phyloP scores from a whole-genome alignment of 2,329 filamentous ascomycete species.

The Xylaria sp. region DNA sequence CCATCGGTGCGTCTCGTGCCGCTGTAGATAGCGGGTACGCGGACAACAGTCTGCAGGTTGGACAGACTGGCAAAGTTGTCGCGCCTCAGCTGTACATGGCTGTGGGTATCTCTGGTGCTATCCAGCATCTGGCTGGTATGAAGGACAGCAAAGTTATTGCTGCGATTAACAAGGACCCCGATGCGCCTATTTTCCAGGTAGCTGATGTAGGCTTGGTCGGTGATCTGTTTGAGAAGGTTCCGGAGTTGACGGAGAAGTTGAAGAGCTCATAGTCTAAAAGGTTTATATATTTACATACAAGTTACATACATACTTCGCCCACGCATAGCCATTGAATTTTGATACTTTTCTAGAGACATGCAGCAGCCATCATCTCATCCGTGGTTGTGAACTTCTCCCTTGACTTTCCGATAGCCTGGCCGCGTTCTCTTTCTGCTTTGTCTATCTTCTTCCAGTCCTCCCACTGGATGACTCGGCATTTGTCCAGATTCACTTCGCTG shows the following conservation, averaged over 20 bases:
- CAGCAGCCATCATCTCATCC: slow-evolving; percentile 51
- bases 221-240: slow-evolving; percentile 92
- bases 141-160: slow-evolving; percentile 99
- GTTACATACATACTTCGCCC: slow-evolving; percentile 19
- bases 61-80: slow-evolving; percentile 97
- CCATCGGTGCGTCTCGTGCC: slow-evolving; percentile 88
- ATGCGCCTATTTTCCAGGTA: slow-evolving; percentile 97
- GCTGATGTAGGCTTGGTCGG: slow-evolving; percentile 94
- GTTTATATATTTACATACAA: slow-evolving; percentile 8
- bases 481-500: slow-evolving; percentile 49
- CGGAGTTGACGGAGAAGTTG: slow-evolving; percentile 92
- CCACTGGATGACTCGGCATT: slow-evolving; percentile 68
- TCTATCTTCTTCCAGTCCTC: slow-evolving; percentile 81
- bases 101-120: slow-evolving; percentile 92
- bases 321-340: slow-evolving; percentile 1
- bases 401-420: slow-evolving; percentile 64
- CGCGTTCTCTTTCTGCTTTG: slow-evolving; percentile 63
- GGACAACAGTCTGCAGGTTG: slow-evolving; percentile 96
- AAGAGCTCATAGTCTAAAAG: slow-evolving; percentile 47
- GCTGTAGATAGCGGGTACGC: slow-evolving; percentile 97
- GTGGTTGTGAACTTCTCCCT: slow-evolving; percentile 64
- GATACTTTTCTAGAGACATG: slow-evolving; percentile 36
- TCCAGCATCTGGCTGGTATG: slow-evolving; percentile 98
- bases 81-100: slow-evolving; percentile 93
- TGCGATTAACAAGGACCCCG: slow-evolving; percentile 94